Base-by-base conservation (phyloP, 148 eudicot species). In the Vaccinium vitisidaea region DNA sequence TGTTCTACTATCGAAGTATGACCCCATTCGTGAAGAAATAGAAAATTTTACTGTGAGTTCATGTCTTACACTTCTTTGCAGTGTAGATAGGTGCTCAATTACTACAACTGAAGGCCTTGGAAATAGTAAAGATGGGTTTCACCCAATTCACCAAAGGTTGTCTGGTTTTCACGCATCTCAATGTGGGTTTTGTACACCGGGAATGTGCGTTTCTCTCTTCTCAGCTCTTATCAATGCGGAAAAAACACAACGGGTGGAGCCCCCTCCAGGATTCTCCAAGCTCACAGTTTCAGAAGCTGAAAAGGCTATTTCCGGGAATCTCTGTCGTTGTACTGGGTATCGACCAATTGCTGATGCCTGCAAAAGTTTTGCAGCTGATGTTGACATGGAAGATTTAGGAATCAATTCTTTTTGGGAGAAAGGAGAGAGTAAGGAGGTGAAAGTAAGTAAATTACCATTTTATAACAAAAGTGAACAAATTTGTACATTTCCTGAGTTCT, bases 21-120 rank as follows among this genome's bases (percentile, higher is more conserved):
- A 96, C 61, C 89, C 92, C 3, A 63, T 79, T 48, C 79, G 46
- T 53, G 88, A 93, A 65, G 77, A 89, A 82, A 91, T 93, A 30
- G 95, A 94, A 36, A 85, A 84, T 84, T 91, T 88, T 84, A 85
- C 92, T 1, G 90, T 93, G 30, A 93, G 91, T 90, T 94, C 99
- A 23, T 96, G 99, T 81, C 99, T 96, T 85, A 94, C 99, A 3
- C 98, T 96, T 90, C 88, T 96, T 63, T 91, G 94, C 82, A 94
- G 98, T 84, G 84, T 94, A 80, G 90, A 93, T 85, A 92, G 91
- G 48, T 94, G 98, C 83, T 93, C 97, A 78, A 90, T 96, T 82
- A 96, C 98, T 46, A 96, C 99, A 85, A 89, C 90, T 43, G 99
- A 96, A 91, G 99, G 99, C 70, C 93, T 94, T 59, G 99, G 99